These are phyloP conservation scores for Sparassis latifolia DNA, from an alignment of 1,284 basidiomycete genomes.

Conservation along the genomic window DNA sequence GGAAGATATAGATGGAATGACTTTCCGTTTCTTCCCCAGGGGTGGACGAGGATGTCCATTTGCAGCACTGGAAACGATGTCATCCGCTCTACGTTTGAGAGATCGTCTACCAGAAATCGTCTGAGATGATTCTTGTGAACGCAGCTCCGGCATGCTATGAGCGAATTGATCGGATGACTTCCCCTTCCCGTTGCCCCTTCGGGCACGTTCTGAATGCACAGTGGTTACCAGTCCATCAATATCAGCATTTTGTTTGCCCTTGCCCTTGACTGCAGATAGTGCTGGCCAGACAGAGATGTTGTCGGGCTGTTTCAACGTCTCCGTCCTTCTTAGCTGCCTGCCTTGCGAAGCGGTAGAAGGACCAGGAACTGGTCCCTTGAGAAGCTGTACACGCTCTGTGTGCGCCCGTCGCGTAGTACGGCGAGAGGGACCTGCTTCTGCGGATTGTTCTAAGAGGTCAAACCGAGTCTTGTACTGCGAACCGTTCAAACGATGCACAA, in stretches of 20 bases:
- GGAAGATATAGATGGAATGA: conserved; percentile 2
- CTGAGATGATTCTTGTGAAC: no score
- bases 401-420: conserved; percentile 54
- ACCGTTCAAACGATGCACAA: conserved; percentile 10
- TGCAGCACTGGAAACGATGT: not conserved
- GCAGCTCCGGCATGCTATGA: no score
- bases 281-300: conserved; percentile 20
- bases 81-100: no score
- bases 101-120: no score
- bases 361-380: conserved; percentile 11
- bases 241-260: conserved; percentile 17
- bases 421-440: conserved; percentile 44
- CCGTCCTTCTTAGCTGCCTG: conserved; percentile 5
- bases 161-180: no score
- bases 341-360: conserved; percentile 7
- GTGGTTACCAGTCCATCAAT: not conserved
- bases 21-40: conserved; percentile 19
- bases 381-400: conserved; percentile 33
- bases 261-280: conserved; percentile 18
- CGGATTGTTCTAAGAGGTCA: conserved; percentile 51
- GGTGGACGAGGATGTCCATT: conserved; percentile 7
- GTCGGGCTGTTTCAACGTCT: conserved; percentile 7
- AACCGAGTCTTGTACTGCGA: conserved; percentile 56
- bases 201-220: not conserved
- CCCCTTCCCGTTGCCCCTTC: conserved; percentile 12